Evolutionary conservation across 192 early-diverging fungal species (phyloP).

Genomic region (Spizellomyces sp.): DNA sequence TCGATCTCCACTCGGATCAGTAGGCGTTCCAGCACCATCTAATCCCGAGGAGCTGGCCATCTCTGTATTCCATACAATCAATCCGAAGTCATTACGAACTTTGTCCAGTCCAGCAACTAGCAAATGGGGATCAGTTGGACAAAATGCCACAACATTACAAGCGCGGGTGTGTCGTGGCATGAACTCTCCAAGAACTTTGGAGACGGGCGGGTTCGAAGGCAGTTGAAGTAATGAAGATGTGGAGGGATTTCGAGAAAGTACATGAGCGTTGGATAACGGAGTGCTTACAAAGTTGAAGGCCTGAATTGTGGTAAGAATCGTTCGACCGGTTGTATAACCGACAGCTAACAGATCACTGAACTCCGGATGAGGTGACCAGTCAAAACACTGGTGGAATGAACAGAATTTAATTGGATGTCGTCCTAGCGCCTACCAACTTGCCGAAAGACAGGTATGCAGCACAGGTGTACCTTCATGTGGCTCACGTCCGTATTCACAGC

Average conservation of each 20-base stretch:
- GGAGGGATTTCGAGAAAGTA: slow-evolving; percentile 17
- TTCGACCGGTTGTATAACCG: slow-evolving; percentile 60
- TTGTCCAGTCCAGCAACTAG: slow-evolving; percentile 76
- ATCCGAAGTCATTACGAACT: slow-evolving; percentile 67
- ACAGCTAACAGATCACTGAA: slow-evolving; percentile 61
- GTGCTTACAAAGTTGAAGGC: slow-evolving; percentile 19
- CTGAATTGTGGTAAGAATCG: slow-evolving; percentile 50
- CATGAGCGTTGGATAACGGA: background rate
- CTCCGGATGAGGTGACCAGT: slow-evolving; percentile 66
- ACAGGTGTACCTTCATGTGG: slow-evolving; percentile 43
- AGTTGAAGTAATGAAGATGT: slow-evolving; percentile 10
- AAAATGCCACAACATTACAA: slow-evolving; percentile 76
- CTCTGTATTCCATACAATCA: slow-evolving; percentile 78
- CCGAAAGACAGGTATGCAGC: background rate
- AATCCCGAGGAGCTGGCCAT: slow-evolving; percentile 27
- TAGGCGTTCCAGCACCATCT: no score
- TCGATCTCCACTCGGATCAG: no score
- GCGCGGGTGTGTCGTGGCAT: slow-evolving; percentile 54
- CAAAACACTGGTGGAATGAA: slow-evolving; percentile 52
- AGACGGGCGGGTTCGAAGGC: background rate
- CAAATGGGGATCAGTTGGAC: slow-evolving; percentile 56
- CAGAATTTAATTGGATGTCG: no score
- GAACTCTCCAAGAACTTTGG: slow-evolving; percentile 44
- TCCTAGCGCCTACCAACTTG: no score
- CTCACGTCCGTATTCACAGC: slow-evolving; percentile 49